Percentiles rank a stretch among this genome's conserved stretches.
Conservation (phyloP, 1,284 basidiomycete species). For the Rhodotorula sp. region DNA sequence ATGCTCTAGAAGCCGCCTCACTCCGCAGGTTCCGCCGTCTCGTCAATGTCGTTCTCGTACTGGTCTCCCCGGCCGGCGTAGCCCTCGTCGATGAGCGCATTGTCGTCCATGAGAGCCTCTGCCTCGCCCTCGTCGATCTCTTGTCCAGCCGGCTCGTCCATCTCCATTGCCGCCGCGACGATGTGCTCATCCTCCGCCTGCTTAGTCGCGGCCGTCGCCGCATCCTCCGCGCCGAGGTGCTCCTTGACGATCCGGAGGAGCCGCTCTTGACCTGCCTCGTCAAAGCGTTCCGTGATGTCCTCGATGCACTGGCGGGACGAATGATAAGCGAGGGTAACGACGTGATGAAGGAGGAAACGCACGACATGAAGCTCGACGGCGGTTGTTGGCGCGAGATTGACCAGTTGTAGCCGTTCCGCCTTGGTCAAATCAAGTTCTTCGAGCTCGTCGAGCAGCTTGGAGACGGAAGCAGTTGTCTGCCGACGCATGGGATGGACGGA, state of each 20-base stretch:
- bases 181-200: neutral
- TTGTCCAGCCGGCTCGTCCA: conserved; percentile 42
- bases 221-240: conserved; percentile 15
- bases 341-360: conserved; percentile 48
- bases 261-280: conserved; percentile 64
- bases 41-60: conserved; percentile 34
- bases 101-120: conserved; percentile 43
- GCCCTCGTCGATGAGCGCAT: conserved; percentile 48
- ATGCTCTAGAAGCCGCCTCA: no score
- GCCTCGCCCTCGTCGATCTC: conserved; percentile 46
- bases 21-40: neutral
- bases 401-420: conserved; percentile 83
- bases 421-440: conserved; percentile 75
- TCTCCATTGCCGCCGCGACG: neutral
- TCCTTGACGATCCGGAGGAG: conserved; percentile 61
- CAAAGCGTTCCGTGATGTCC: conserved; percentile 77
- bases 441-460: conserved; percentile 65
- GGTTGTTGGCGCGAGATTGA: conserved; percentile 78
- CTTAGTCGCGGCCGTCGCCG: neutral
- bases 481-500: conserved; percentile 65
- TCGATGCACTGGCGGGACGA: conserved; percentile 70
- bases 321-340: neutral
- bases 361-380: conserved; percentile 87
- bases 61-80: conserved; percentile 1
- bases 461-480: conserved; percentile 67